phyloP scores from a whole-genome alignment of 2,329 filamentous ascomycete species.

The Scytalidium sp. region DNA sequence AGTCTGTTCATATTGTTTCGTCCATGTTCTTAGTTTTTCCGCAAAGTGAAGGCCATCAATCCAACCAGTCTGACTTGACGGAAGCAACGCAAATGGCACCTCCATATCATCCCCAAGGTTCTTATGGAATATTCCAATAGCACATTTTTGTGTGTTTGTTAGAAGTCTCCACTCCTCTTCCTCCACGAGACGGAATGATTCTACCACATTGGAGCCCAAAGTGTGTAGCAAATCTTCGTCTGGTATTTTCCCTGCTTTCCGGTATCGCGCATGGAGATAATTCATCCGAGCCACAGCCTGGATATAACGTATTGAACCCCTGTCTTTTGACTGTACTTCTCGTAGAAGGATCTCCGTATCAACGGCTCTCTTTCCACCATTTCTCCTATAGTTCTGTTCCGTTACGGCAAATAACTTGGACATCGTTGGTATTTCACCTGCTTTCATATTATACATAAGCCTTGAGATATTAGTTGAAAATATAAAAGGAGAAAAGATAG shows the following conservation, averaged over 20 bases:
- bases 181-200: slow-evolving; percentile 18
- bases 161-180: slow-evolving; percentile 21
- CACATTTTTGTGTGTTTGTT: slow-evolving; percentile 24
- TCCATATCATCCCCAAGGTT: slow-evolving; percentile 26
- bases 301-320: slow-evolving; percentile 16
- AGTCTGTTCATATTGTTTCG: slow-evolving; percentile 15
- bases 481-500: no score
- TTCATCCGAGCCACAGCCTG: slow-evolving; percentile 19
- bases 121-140: slow-evolving; percentile 23
- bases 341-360: slow-evolving; percentile 24
- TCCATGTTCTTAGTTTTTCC: slow-evolving; percentile 21
- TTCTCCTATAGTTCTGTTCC: slow-evolving; percentile 16
- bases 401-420: slow-evolving; percentile 20
- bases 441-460: slow-evolving; percentile 5
- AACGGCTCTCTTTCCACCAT: slow-evolving; percentile 18
- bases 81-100: slow-evolving; percentile 23
- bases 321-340: slow-evolving; percentile 18
- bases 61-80: slow-evolving; percentile 20
- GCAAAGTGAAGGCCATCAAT: slow-evolving; percentile 26
- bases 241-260: slow-evolving; percentile 19
- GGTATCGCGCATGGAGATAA: slow-evolving; percentile 18
- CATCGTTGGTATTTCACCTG: slow-evolving; percentile 20
- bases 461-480: no score
- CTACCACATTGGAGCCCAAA: slow-evolving; percentile 14
- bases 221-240: slow-evolving; percentile 19